A percentile compares a stretch with the other conserved stretches of the same genome.
Evolutionary conservation across 192 early-diverging fungal genomes (phyloP).

Genomic region (Umbelopsis sp.): DNA sequence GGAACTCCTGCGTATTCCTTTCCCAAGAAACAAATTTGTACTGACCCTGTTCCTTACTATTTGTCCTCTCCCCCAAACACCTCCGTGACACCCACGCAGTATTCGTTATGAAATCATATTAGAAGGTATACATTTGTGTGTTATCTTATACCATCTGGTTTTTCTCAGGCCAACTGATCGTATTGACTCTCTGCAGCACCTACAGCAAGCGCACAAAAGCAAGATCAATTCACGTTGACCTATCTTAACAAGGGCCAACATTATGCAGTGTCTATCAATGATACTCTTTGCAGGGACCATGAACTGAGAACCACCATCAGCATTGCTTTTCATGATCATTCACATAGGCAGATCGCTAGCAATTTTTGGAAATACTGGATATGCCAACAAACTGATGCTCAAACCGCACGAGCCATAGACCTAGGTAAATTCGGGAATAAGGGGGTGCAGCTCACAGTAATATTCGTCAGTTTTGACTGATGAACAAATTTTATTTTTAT

Average conservation of each 20-base stretch:
- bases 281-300: constrained; percentile 48
- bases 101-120: constrained; percentile 16
- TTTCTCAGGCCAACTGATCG: neutral
- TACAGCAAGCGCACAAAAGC: constrained; percentile 56
- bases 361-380: constrained; percentile 80
- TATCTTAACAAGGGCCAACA: constrained; percentile 77
- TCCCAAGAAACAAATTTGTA: neutral
- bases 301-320: constrained; percentile 57
- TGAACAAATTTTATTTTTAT: neutral
- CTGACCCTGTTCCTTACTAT: neutral
- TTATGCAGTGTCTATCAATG: constrained; percentile 58
- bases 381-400: constrained; percentile 64
- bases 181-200: constrained; percentile 36
- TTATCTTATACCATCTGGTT: neutral
- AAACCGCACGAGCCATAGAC: constrained; percentile 66
- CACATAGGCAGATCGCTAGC: constrained; percentile 61
- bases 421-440: constrained; percentile 40
- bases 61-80: neutral
- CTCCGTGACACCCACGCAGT: neutral
- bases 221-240: constrained; percentile 64
- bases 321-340: constrained; percentile 74
- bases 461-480: too few species aligned
- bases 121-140: neutral
- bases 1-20: neutral
- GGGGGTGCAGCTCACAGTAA: neutral